Evolutionary conservation across 2,329 filamentous ascomycete genomes (phyloP).

Genomic region (Coleophoma crateriformis): DNA sequence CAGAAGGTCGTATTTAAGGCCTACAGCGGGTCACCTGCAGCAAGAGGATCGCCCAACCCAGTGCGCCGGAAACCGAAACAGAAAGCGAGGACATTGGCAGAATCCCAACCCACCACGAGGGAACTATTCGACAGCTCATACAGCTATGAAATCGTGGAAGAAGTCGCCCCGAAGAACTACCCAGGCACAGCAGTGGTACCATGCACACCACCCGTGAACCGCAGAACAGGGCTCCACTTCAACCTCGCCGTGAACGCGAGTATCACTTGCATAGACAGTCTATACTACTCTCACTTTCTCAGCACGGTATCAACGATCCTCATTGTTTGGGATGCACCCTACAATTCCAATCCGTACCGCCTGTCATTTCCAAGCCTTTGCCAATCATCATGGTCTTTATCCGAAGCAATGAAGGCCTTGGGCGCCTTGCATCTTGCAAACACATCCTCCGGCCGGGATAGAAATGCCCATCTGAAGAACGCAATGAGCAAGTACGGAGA

Average conservation of each 20-base stretch:
- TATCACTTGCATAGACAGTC: background rate
- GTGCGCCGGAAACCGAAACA: background rate
- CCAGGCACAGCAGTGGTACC: background rate
- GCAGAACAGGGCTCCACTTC: no score
- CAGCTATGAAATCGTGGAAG: background rate
- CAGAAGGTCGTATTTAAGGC: background rate
- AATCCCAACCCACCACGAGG: background rate
- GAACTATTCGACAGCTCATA: background rate
- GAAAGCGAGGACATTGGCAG: background rate
- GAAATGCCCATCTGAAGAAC: background rate
- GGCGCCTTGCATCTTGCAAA: background rate
- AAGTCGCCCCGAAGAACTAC: background rate
- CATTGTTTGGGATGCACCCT: background rate
- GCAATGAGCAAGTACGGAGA: background rate
- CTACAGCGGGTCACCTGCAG: background rate
- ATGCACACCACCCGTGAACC: no score
- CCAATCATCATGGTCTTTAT: background rate
- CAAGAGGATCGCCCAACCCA: background rate
- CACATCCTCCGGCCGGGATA: background rate
- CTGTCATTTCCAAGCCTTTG: background rate
- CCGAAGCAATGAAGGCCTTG: background rate
- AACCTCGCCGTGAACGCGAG: no score
- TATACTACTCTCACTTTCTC: background rate
- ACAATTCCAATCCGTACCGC: background rate
- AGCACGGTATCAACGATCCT: background rate